Evolutionary conservation across 148 eudicot species (phyloP).

Genomic region (Limonium bicolor): DNA sequence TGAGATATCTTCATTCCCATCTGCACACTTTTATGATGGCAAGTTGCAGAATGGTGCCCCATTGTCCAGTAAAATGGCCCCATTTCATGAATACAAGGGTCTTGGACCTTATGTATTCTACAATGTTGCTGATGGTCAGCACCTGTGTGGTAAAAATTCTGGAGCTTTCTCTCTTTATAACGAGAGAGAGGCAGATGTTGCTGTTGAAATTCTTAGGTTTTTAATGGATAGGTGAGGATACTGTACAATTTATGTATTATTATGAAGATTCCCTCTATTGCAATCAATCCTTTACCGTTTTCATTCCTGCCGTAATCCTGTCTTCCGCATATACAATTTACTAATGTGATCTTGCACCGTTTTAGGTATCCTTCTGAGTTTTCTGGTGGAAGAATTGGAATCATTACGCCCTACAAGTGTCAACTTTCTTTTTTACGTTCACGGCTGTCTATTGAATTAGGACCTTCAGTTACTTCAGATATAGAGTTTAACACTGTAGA

Average conservation of each 20-base stretch:
- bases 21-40: constrained; percentile 77
- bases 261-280: constrained; percentile 1
- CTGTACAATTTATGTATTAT: neutral
- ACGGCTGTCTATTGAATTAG: constrained; percentile 72
- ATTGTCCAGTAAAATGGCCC: constrained; percentile 47
- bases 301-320: no score
- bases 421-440: constrained; percentile 83
- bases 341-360: no score
- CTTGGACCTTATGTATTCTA: constrained; percentile 95
- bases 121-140: constrained; percentile 77
- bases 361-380: constrained; percentile 87
- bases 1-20: constrained; percentile 79
- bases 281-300: neutral
- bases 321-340: constrained; percentile 9
- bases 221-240: constrained; percentile 52
- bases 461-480: constrained; percentile 68
- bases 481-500: constrained; percentile 96
- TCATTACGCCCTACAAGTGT: constrained; percentile 85
- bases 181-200: constrained; percentile 94
- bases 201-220: constrained; percentile 57
- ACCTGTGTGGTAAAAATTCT: constrained; percentile 58
- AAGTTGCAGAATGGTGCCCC: constrained; percentile 69
- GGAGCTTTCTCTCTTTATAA: constrained; percentile 75
- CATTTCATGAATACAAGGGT: constrained; percentile 61
- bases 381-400: constrained; percentile 75